Base-by-base conservation (phyloP, 73 alveolate genomes). In the Symbiodinium natans region DNA sequence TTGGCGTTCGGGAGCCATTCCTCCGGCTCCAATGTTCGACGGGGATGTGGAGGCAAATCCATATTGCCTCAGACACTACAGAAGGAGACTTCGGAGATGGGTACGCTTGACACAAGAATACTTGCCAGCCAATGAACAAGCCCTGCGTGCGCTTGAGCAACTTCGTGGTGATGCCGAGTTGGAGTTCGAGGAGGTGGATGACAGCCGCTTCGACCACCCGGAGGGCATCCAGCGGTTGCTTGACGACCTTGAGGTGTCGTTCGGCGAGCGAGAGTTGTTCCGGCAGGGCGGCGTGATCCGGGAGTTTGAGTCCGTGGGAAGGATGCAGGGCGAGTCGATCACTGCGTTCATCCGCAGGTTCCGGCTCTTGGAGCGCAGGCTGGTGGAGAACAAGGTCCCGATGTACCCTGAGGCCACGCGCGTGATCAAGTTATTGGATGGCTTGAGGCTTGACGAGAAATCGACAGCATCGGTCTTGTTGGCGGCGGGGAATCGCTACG, bases 221-320 rank as follows among this genome's bases (percentile, higher is more conserved):
- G 41, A 83, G 21, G 92, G 92, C 25, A 27, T 83, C 74, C 27
- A 83, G 27, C 31, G 15, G 5, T 71, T 83, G 36, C 42, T 83
- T 1, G 2, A 41, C 10, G 92, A 83, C 4, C 41, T 40, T 0
- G 74, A 41, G 52, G 42, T 25, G 3, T 43, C 80, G 0, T 84
- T 84, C 36, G 93, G 93, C 13, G 93, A 46, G 21, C n/a, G 42
- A 15, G 80, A 84, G 80, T 5, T 84, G 33, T 84, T 84, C 75
- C 46, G 93, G 23, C 93, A 84, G 29, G 93, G 93, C 0, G 93
- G 93, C 11, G 80, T 31, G 48, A 46, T 85, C 48, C 10, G 93
- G 6, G 93, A 85, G 54, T 85, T 85, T 43, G 93, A 85, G 23
- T 1, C 75, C 4, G n/a, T 85, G 21, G 42, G 80, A 1, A 71